These are phyloP conservation scores for Microdochium trichocladiopsis DNA, from an alignment of 2,329 filamentous ascomycete species.

Conservation along the genomic window DNA sequence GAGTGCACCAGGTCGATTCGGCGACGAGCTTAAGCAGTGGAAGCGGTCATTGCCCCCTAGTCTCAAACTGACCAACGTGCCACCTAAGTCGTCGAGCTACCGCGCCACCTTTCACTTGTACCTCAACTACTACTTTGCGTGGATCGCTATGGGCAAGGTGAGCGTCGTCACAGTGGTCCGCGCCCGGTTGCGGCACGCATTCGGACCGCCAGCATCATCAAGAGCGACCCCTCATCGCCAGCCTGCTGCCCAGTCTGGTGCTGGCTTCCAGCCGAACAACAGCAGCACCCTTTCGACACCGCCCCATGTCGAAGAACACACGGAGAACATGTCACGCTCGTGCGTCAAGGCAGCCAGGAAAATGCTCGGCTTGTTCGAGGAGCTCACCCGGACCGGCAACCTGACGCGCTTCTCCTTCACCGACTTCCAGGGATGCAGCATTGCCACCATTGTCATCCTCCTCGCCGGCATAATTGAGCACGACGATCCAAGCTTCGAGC, in stretches of 20 bases:
- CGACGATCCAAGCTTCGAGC: constrained; percentile 18
- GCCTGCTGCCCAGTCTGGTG: neutral
- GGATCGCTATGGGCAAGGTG: constrained; percentile 27
- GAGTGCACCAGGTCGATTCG: constrained; percentile 1
- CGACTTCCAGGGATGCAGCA: constrained; percentile 30
- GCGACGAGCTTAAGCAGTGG: constrained; percentile 20
- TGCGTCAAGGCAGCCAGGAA: constrained; percentile 24
- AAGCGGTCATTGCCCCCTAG: constrained; percentile 17
- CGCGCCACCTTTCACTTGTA: constrained; percentile 25
- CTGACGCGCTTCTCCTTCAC: constrained; percentile 28
- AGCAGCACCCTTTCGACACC: neutral
- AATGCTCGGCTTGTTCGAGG: constrained; percentile 22
- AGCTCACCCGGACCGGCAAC: constrained; percentile 16
- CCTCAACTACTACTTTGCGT: constrained; percentile 27
- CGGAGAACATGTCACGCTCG: constrained; percentile 11
- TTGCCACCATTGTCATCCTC: constrained; percentile 25
- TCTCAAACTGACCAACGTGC: constrained; percentile 17
- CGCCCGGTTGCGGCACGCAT: constrained; percentile 11
- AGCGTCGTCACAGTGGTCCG: constrained; percentile 22
- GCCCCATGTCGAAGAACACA: constrained; percentile 3
- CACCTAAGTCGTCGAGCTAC: constrained; percentile 18
- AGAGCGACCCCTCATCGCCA: neutral
- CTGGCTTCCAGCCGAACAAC: neutral
- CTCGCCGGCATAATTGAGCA: constrained; percentile 24
- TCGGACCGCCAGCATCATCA: constrained; percentile 2